phyloP scores from a whole-genome alignment of 352 stramenopile species.

The Thalassiosira livingstoniorum region DNA sequence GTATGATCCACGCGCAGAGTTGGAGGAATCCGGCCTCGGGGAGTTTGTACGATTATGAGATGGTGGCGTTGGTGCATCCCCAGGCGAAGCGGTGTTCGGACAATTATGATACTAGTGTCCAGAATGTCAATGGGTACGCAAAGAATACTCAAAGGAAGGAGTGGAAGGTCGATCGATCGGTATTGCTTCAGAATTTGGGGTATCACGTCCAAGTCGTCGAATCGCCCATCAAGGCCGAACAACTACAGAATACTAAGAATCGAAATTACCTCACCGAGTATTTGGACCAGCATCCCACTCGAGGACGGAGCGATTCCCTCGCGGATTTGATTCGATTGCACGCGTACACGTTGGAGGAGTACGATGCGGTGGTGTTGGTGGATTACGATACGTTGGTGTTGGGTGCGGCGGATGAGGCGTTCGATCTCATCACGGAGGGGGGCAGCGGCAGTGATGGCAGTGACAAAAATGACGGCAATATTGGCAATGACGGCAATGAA shows the following conservation, averaged over 20 bases:
- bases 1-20: constrained; percentile 40
- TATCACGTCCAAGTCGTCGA: constrained; percentile 38
- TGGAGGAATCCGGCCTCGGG: constrained; percentile 39
- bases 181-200: constrained; percentile 42
- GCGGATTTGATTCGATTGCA: constrained; percentile 47
- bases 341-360: constrained; percentile 58
- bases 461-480: constrained; percentile 5
- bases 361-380: constrained; percentile 63
- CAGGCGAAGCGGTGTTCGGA: constrained; percentile 58
- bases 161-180: constrained; percentile 33
- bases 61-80: constrained; percentile 80
- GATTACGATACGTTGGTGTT: constrained; percentile 69
- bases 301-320: constrained; percentile 2
- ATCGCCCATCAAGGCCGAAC: constrained; percentile 17
- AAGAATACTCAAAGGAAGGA: too few relatives aligned
- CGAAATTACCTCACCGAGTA: constrained; percentile 11
- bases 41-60: constrained; percentile 76
- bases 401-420: constrained; percentile 54
- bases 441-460: too few relatives aligned
- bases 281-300: too few relatives aligned
- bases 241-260: constrained; percentile 27
- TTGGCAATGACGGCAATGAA: not conserved
- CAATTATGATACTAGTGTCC: not conserved
- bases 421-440: constrained; percentile 43
- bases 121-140: too few relatives aligned